Evolutionary conservation across 2,329 filamentous ascomycete species (phyloP).

Genomic region (Westerdykella ornata): DNA sequence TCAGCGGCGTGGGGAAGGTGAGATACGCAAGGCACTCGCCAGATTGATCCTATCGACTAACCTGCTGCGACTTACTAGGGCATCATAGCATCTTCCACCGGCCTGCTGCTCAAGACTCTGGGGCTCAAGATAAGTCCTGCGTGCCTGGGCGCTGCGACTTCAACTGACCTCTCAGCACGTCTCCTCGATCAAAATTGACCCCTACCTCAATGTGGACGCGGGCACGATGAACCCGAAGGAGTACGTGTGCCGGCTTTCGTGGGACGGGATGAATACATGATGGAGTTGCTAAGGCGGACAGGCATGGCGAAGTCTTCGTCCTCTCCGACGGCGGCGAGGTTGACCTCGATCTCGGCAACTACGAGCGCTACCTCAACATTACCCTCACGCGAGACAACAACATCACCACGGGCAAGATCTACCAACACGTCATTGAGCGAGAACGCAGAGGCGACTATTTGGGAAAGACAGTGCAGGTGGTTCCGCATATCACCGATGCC

Average conservation of each 20-base stretch:
- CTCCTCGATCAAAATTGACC: slow-evolving; percentile 63
- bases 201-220: slow-evolving; percentile 72
- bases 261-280: background rate
- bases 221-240: slow-evolving; percentile 63
- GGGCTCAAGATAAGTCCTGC: slow-evolving; percentile 63
- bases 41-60: background rate
- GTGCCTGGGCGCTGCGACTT: slow-evolving; percentile 7
- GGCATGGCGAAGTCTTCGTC: slow-evolving; percentile 86
- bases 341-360: slow-evolving; percentile 69
- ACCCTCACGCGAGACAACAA: slow-evolving; percentile 82
- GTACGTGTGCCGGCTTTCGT: slow-evolving; percentile 32
- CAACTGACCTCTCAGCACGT: slow-evolving; percentile 45
- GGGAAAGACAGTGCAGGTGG: slow-evolving; percentile 81
- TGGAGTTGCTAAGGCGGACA: slow-evolving; percentile 25
- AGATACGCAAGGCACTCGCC: slow-evolving; percentile 22
- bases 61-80: slow-evolving; percentile 47
- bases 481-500: slow-evolving; percentile 84
- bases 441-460: slow-evolving; percentile 71
- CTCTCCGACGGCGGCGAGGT: slow-evolving; percentile 75
- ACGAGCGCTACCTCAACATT: slow-evolving; percentile 75
- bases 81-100: slow-evolving; percentile 66
- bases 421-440: slow-evolving; percentile 76
- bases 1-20: slow-evolving; percentile 43
- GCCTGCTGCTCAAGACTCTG: slow-evolving; percentile 70
- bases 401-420: slow-evolving; percentile 97